Evolutionary conservation across 768 basidiomycete species (phyloP).

Genomic region (Leccinum subtestaceum): DNA sequence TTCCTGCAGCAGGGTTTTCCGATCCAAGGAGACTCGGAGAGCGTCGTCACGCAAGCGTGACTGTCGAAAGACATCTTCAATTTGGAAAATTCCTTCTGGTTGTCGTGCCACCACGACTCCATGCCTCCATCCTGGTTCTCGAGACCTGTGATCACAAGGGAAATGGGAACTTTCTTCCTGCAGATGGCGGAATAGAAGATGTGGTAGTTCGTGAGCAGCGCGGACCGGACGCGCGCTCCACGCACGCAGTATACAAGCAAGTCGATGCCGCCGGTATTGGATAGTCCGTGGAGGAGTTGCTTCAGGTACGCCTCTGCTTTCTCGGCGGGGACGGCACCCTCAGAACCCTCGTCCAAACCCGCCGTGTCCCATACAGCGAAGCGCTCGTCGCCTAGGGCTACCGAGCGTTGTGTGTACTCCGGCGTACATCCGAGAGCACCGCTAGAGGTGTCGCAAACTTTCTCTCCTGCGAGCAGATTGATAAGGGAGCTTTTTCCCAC

Average conservation of each 20-base stretch:
- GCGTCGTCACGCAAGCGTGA: conserved; percentile 36
- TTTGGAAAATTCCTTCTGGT: conserved; percentile 21
- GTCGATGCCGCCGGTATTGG: conserved; percentile 35
- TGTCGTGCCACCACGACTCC: conserved; percentile 34
- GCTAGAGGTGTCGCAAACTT: conserved; percentile 30
- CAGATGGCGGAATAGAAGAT: conserved; percentile 42
- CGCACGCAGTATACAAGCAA: conserved; percentile 42
- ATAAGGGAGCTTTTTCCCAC: conserved; percentile 45
- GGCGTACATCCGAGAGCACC: conserved; percentile 38
- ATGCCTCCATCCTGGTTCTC: conserved; percentile 35
- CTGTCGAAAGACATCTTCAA: conserved; percentile 27
- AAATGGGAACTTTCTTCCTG: conserved; percentile 37
- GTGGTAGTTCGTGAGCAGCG: conserved; percentile 37
- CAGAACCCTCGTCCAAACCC: conserved; percentile 30
- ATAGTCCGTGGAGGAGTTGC: conserved; percentile 35
- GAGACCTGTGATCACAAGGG: conserved; percentile 41
- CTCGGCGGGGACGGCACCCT: conserved; percentile 29
- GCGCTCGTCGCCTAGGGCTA: conserved; percentile 16
- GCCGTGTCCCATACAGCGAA: conserved; percentile 35
- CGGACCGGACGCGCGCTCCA: conserved; percentile 36
- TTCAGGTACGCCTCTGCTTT: conserved; percentile 32
- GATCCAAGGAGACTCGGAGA: conserved; percentile 8
- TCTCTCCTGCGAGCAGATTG: conserved; percentile 36
- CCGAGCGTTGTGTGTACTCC: conserved; percentile 20
- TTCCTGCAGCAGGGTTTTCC: conserved; percentile 11